Conservation (phyloP, 108 stramenopile genomes). For the Stephanodiscus triporus region DNA sequence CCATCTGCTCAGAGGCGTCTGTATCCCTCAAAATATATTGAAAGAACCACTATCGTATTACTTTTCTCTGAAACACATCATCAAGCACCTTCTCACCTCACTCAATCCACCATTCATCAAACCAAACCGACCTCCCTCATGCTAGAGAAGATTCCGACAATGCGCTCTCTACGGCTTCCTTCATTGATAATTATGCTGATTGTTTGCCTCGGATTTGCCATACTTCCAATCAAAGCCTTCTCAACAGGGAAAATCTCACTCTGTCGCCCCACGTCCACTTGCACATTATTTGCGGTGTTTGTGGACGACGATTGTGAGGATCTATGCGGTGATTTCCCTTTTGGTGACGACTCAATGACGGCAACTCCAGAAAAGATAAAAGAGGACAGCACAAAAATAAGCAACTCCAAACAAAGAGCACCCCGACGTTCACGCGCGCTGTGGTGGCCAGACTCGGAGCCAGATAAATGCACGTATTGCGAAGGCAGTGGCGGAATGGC, state of each 20-base stretch:
- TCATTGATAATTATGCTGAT: background rate
- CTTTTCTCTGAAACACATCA: no score
- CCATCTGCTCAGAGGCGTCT: no score
- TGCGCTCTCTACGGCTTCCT: background rate
- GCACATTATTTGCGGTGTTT: constrained; percentile 9
- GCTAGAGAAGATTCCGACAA: background rate
- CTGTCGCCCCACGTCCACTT: background rate
- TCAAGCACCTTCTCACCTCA: no score
- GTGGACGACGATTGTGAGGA: constrained; percentile 46
- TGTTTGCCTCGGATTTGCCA: background rate
- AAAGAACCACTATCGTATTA: no score
- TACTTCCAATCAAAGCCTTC: constrained; percentile 4
- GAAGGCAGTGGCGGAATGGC: constrained; percentile 16
- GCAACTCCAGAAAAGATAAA: background rate
- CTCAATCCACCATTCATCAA: no score
- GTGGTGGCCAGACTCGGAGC: constrained; percentile 19
- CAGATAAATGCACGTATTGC: constrained; percentile 27
- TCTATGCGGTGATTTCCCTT: constrained; percentile 34
- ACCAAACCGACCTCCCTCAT: no score
- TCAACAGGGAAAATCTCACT: constrained; percentile 11
- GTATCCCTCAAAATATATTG: no score
- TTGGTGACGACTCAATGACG: background rate
- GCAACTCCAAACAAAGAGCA: background rate
- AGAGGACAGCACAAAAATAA: background rate
- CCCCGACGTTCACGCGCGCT: constrained; percentile 13